Base-by-base conservation (phyloP, 192 early-diverging fungal genomes). In the Podila horticola region DNA sequence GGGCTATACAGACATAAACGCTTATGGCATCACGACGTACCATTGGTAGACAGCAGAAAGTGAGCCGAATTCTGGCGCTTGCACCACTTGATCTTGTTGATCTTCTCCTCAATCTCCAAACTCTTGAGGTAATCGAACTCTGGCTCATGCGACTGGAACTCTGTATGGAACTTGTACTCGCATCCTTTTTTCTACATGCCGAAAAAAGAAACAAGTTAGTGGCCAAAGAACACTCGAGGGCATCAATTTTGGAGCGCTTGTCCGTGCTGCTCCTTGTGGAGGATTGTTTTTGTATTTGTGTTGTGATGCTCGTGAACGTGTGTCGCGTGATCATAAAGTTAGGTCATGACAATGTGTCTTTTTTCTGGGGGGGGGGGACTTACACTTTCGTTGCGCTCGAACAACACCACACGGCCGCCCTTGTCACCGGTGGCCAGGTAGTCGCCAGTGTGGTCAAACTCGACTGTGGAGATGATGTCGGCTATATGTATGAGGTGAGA, bases 1-100 rank as follows among this genome's bases (percentile, higher is more conserved):
- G 20, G 33, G n/a, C 7, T 34, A 38, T n/a, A 63, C 24, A 0
- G 3, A 24, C 17, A n/a, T 8, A 34, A 61, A 13, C 11, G 33
- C 13, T 31, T 61, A 7, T 30, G 29, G 59, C 24, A 61, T 61
- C 30, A 61, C 30, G 24, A 34, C 30, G 29, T 84, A 95, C 94
- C 95, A 84, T 99, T 99, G 49, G 97, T 99, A 6, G 97, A 97
- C 59, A 99, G 88, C 84, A 99, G 86, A 84, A 97, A 99, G 81
- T 97, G 97, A 19, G 96, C 95, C 52, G 96, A 91, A 86, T 98
- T 98, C 86, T 97, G 95, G 48, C 95, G 90, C 82, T 93, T 94
- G 89, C 96, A 97, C 97, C 97, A 99, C 84, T 97, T 92, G 84
- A 99, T 99, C 83, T 98, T 96, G 88, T 99, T 99, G 86, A 99